Conservation (phyloP, 371 early-diverging fungal genomes). For the Thermomucor indicae-seudaticae region DNA sequence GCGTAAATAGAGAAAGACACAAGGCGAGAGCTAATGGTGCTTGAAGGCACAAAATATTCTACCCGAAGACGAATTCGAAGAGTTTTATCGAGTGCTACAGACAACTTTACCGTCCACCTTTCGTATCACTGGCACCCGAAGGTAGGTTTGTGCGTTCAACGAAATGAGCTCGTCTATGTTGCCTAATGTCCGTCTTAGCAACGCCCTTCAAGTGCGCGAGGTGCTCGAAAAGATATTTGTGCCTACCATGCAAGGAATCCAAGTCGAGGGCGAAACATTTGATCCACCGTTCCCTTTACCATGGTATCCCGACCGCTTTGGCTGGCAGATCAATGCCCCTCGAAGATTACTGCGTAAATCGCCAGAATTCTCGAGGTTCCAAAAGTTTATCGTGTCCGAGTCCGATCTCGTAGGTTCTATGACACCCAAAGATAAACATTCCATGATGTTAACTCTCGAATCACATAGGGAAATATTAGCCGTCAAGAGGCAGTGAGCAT, state of each 20-base stretch:
- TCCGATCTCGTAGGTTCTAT: constrained; percentile 63
- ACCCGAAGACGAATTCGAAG: constrained; percentile 78
- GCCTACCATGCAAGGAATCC: constrained; percentile 49
- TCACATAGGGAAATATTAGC: constrained; percentile 84
- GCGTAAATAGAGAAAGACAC: neutral
- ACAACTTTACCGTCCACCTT: constrained; percentile 85
- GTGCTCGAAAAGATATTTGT: constrained; percentile 51
- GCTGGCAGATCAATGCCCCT: constrained; percentile 79
- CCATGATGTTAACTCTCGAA: neutral
- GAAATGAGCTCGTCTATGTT: constrained; percentile 1
- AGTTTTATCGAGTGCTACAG: constrained; percentile 61
- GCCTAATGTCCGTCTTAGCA: constrained; percentile 20
- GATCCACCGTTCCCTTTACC: constrained; percentile 75
- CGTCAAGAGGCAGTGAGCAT: constrained; percentile 98
- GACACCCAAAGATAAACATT: neutral
- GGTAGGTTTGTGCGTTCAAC: constrained; percentile 35
- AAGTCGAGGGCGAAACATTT: constrained; percentile 65
- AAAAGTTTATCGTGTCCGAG: constrained; percentile 91
- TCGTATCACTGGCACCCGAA: constrained; percentile 87
- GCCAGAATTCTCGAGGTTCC: constrained; percentile 75
- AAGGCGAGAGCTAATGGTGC: neutral
- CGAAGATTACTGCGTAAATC: constrained; percentile 71
- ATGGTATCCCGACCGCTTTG: constrained; percentile 92
- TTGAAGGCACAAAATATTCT: constrained; percentile 66
- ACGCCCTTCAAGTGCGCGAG: constrained; percentile 50